Percentiles rank a stretch among this genome's conserved stretches.
Evolutionary conservation across 2,329 filamentous ascomycete genomes (phyloP).

Genomic region (Colletotrichum tropicicola): DNA sequence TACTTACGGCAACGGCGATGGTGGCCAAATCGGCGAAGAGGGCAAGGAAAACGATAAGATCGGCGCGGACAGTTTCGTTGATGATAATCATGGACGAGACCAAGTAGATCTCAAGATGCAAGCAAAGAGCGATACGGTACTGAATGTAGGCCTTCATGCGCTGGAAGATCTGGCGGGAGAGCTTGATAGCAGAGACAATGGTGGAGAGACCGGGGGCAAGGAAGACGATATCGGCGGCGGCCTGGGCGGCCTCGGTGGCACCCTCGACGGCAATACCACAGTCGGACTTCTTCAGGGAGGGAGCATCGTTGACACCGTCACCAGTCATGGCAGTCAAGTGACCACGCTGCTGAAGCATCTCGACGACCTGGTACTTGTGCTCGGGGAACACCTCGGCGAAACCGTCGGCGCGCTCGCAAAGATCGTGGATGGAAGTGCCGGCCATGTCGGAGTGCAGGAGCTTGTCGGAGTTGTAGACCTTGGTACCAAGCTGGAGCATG

Average conservation of each 20-base stretch:
- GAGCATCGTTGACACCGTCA: slow-evolving; percentile 80
- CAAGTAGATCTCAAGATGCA: slow-evolving; percentile 80
- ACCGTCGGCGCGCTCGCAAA: slow-evolving; percentile 78
- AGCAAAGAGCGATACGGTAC: slow-evolving; percentile 79
- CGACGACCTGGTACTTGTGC: slow-evolving; percentile 81
- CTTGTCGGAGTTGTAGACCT: slow-evolving; percentile 83
- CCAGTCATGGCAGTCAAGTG: slow-evolving; percentile 81
- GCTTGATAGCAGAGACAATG: slow-evolving; percentile 79
- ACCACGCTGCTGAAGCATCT: slow-evolving; percentile 79
- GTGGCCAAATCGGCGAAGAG: slow-evolving; percentile 83
- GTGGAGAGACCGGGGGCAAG: slow-evolving; percentile 76
- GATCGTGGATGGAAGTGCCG: slow-evolving; percentile 78
- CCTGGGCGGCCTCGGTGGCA: slow-evolving; percentile 76
- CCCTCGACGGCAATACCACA: slow-evolving; percentile 80
- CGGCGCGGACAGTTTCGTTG: slow-evolving; percentile 77
- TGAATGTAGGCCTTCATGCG: slow-evolving; percentile 82
- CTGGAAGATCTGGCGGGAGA: slow-evolving; percentile 79
- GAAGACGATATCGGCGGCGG: slow-evolving; percentile 79
- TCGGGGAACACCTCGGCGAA: slow-evolving; percentile 80
- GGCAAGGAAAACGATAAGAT: slow-evolving; percentile 82
- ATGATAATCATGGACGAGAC: slow-evolving; percentile 83
- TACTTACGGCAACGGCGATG: slow-evolving; percentile 69
- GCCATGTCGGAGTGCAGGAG: slow-evolving; percentile 80
- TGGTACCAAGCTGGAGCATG: slow-evolving; percentile 81
- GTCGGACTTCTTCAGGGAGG: slow-evolving; percentile 78